Evolutionary conservation across 2,329 filamentous ascomycete genomes (phyloP).

Genomic region (Colletotrichum viniferum): DNA sequence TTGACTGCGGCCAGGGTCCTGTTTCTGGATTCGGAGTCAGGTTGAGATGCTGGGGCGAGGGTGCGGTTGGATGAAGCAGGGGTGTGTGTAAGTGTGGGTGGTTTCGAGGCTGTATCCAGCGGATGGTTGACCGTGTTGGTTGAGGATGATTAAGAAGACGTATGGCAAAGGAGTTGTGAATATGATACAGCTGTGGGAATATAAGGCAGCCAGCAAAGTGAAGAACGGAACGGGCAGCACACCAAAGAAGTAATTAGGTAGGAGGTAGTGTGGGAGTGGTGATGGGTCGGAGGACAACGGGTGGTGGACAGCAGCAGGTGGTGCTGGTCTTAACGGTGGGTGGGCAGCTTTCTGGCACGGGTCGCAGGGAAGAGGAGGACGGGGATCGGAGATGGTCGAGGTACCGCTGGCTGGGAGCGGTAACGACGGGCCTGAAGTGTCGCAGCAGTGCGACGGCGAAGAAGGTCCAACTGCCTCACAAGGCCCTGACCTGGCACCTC

Average conservation of each 20-base stretch:
- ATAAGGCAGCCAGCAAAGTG: background rate
- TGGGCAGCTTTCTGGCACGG: conserved; percentile 6
- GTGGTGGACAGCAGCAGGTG: background rate
- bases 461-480: background rate
- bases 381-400: conserved; percentile 15
- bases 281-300: background rate
- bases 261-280: background rate
- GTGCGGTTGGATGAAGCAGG: conserved; percentile 13
- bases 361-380: conserved; percentile 2
- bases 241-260: background rate
- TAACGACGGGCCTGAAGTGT: background rate
- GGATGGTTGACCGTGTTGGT: background rate
- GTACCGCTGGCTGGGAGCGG: background rate
- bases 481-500: background rate
- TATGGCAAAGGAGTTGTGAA: background rate
- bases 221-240: background rate
- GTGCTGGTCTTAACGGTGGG: conserved; percentile 16
- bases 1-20: conserved; percentile 5
- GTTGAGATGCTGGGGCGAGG: conserved; percentile 3
- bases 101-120: background rate
- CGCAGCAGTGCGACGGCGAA: background rate
- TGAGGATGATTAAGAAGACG: conserved; percentile 1
- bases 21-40: background rate
- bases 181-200: background rate
- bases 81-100: background rate